A percentile compares a stretch with the other conserved stretches of the same genome.
Conservation (phyloP, 1,284 basidiomycete genomes). For the Wallemia ichthyophaga region DNA sequence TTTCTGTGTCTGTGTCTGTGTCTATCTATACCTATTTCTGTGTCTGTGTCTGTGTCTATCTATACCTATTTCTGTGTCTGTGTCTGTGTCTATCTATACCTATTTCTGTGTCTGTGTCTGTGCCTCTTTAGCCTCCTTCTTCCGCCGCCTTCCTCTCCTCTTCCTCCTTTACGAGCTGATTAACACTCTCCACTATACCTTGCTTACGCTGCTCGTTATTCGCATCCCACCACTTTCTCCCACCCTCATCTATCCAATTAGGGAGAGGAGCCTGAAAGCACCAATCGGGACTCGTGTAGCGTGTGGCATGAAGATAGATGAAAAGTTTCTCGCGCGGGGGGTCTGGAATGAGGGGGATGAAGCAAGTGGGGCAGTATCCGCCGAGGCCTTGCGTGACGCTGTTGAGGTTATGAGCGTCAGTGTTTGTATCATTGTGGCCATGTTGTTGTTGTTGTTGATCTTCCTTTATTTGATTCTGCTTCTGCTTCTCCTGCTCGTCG, state of each 20-base stretch:
- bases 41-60: too few species aligned
- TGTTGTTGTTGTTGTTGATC: slow-evolving; percentile 1
- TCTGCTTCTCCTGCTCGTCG: slow-evolving; percentile 1
- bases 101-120: too few species aligned
- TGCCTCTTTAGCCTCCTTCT: too few species aligned
- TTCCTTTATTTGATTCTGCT: not conserved
- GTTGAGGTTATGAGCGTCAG: too few species aligned
- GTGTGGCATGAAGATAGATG: slow-evolving; percentile 70
- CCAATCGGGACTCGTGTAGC: slow-evolving; percentile 25
- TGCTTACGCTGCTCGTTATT: not conserved
- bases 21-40: too few species aligned
- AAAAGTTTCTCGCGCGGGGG: slow-evolving; percentile 64
- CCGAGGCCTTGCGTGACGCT: not conserved
- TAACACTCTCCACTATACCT: not conserved
- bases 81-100: too few species aligned
- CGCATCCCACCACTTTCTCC: not conserved
- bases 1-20: too few species aligned
- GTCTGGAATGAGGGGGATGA: slow-evolving; percentile 62
- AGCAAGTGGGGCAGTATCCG: slow-evolving; percentile 55
- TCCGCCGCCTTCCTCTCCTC: too few species aligned
- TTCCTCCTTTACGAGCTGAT: not conserved
- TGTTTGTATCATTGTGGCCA: too few species aligned
- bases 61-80: too few species aligned
- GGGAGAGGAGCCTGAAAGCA: not conserved
- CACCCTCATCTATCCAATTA: not conserved